Evolutionary conservation across 2,329 filamentous ascomycete species (phyloP).

Genomic region (Thermomyces lanuginosus): DNA sequence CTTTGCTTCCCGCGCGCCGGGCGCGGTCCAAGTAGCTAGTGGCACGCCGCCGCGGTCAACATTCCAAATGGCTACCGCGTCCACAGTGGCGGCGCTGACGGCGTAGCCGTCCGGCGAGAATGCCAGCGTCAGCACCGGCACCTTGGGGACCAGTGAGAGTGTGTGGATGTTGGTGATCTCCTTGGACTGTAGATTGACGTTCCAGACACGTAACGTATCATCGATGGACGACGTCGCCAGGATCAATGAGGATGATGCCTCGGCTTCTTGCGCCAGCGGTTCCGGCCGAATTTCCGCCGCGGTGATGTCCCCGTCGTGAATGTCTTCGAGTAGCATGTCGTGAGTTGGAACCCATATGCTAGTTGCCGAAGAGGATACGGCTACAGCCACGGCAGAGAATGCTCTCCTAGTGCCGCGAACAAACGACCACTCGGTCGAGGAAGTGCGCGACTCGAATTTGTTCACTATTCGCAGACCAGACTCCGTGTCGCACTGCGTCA

Average conservation of each 20-base stretch:
- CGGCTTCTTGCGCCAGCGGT: constrained; percentile 13
- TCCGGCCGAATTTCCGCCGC: constrained; percentile 26
- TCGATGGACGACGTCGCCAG: constrained; percentile 32
- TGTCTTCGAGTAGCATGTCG: constrained; percentile 21
- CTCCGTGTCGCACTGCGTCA: constrained; percentile 26
- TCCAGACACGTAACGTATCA: constrained; percentile 30
- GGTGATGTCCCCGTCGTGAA: constrained; percentile 29
- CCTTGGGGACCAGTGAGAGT: constrained; percentile 19
- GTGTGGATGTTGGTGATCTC: constrained; percentile 22
- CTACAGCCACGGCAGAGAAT: constrained; percentile 20
- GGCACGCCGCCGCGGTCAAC: constrained; percentile 28
- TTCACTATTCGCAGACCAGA: constrained; percentile 21
- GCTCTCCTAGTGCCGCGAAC: constrained; percentile 19
- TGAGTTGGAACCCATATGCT: constrained; percentile 32
- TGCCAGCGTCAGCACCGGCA: constrained; percentile 25
- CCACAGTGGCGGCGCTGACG: constrained; percentile 28
- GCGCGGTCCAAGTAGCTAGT: constrained; percentile 25
- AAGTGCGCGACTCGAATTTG: constrained; percentile 16
- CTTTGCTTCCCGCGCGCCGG: constrained; percentile 16
- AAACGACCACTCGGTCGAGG: constrained; percentile 25
- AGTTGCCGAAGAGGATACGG: constrained; percentile 22
- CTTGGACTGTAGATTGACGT: constrained; percentile 22
- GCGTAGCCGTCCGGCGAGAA: constrained; percentile 34
- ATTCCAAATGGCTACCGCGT: constrained; percentile 32
- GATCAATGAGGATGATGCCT: constrained; percentile 13